Percentiles rank a stretch among this genome's conserved stretches.
Evolutionary conservation across 2,329 filamentous ascomycete genomes (phyloP).

Genomic region (Scytalidium sp.): DNA sequence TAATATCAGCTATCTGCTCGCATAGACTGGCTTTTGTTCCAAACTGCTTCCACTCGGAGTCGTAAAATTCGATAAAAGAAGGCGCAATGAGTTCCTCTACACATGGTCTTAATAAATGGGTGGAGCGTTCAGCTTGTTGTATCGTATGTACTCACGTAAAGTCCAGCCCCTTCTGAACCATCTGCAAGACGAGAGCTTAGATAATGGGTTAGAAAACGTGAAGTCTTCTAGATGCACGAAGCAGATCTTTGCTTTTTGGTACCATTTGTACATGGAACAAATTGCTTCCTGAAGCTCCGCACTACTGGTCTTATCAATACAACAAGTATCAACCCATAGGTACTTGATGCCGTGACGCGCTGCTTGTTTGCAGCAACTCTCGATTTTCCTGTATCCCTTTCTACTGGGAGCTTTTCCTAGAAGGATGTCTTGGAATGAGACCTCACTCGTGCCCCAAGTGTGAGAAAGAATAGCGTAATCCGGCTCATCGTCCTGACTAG

Average conservation of each 20-base stretch:
- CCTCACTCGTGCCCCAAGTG: constrained; percentile 31
- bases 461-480: constrained; percentile 38
- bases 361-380: constrained; percentile 2
- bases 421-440: constrained; percentile 27
- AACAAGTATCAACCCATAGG: constrained; percentile 11
- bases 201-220: no score
- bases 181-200: no score
- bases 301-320: constrained; percentile 10
- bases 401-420: neutral
- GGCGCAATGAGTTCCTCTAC: constrained; percentile 16
- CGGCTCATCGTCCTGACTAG: neutral
- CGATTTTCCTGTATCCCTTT: constrained; percentile 6
- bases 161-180: constrained; percentile 5
- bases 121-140: no score
- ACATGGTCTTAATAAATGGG: no score
- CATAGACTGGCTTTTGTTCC: constrained; percentile 13
- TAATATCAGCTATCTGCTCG: constrained; percentile 2
- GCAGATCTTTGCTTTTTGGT: no score
- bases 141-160: constrained; percentile 5
- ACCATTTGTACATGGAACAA: no score
- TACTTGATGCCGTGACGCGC: constrained; percentile 2
- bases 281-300: constrained; percentile 6
- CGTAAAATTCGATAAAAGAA: constrained; percentile 19
- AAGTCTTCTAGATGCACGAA: constrained; percentile 5
- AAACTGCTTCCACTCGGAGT: constrained; percentile 16